These are phyloP conservation scores for Heliocybe sulcata DNA, from an alignment of 1,284 basidiomycete genomes.

Conservation along the genomic window DNA sequence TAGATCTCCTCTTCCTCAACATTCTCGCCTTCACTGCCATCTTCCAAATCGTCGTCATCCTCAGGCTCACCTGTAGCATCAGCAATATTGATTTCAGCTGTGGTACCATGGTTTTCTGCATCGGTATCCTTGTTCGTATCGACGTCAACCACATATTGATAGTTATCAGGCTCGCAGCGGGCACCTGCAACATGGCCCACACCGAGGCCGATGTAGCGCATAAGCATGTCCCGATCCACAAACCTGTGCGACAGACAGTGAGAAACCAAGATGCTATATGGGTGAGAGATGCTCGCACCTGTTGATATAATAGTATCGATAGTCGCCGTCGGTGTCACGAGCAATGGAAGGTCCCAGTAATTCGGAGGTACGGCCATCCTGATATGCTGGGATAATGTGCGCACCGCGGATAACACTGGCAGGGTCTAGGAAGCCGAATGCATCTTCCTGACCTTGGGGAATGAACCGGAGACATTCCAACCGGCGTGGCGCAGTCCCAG, in stretches of 20 bases:
- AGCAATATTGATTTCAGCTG: neutral
- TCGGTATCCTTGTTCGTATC: too few relatives aligned
- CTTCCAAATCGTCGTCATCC: neutral
- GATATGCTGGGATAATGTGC: conserved; percentile 19
- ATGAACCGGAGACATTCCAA: conserved; percentile 11
- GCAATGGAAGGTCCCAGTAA: conserved; percentile 8
- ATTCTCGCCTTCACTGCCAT: neutral
- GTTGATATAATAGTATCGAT: conserved; percentile 12
- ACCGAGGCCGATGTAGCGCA: conserved; percentile 17
- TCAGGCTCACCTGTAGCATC: neutral
- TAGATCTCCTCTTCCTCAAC: neutral
- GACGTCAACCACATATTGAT: neutral
- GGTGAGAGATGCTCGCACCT: too few relatives aligned
- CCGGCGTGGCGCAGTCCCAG: conserved; percentile 7
- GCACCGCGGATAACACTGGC: conserved; percentile 13
- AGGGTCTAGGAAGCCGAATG: conserved; percentile 20
- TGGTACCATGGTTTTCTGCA: too few relatives aligned
- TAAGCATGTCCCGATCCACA: conserved; percentile 21
- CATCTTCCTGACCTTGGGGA: neutral
- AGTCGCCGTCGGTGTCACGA: conserved; percentile 10
- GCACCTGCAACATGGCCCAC: conserved; percentile 13
- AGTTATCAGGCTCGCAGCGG: neutral
- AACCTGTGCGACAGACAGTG: conserved; percentile 10
- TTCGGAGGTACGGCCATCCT: conserved; percentile 6
- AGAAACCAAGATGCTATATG: too few relatives aligned